A percentile compares a stretch with the other conserved stretches of the same genome.
Evolutionary conservation across 2,329 filamentous ascomycete species (phyloP).

Genomic region (Diplocarpon rosae): DNA sequence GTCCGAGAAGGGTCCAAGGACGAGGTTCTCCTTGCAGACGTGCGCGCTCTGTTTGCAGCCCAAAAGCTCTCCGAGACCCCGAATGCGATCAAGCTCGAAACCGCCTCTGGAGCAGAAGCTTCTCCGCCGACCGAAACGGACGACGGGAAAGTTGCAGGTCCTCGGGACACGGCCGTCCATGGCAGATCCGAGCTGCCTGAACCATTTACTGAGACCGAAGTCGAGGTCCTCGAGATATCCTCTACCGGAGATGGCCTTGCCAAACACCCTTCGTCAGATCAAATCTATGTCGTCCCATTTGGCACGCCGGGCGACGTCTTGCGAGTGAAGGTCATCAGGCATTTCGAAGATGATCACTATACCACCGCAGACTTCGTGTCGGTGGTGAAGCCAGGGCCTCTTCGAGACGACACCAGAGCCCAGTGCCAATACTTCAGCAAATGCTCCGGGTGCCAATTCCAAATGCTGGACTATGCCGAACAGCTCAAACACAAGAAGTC

Average conservation of each 20-base stretch:
- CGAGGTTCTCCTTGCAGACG: constrained; percentile 54
- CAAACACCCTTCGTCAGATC: constrained; percentile 48
- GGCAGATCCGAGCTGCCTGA: constrained; percentile 42
- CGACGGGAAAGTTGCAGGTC: constrained; percentile 19
- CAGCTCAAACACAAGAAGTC: constrained; percentile 77
- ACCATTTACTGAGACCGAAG: constrained; percentile 63
- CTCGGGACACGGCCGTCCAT: constrained; percentile 12
- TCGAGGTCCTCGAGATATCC: constrained; percentile 72
- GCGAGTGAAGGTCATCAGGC: constrained; percentile 67
- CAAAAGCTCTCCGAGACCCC: constrained; percentile 25
- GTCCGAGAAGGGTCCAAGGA: constrained; percentile 51
- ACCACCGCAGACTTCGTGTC: constrained; percentile 74
- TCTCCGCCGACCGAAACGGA: constrained; percentile 20
- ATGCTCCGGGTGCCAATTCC: constrained; percentile 92
- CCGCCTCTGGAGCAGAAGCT: constrained; percentile 12
- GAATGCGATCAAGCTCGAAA: neutral
- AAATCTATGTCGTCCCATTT: constrained; percentile 81
- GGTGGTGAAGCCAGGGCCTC: constrained; percentile 59
- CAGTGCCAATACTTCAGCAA: constrained; percentile 76
- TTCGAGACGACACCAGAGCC: constrained; percentile 67
- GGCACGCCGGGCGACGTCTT: constrained; percentile 74
- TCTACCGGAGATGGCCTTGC: constrained; percentile 90
- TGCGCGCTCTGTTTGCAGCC: constrained; percentile 40
- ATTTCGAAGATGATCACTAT: constrained; percentile 55
- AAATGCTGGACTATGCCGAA: constrained; percentile 85